Base-by-base conservation (phyloP, 805 yeast genomes). In the Candida palmyrensis region DNA sequence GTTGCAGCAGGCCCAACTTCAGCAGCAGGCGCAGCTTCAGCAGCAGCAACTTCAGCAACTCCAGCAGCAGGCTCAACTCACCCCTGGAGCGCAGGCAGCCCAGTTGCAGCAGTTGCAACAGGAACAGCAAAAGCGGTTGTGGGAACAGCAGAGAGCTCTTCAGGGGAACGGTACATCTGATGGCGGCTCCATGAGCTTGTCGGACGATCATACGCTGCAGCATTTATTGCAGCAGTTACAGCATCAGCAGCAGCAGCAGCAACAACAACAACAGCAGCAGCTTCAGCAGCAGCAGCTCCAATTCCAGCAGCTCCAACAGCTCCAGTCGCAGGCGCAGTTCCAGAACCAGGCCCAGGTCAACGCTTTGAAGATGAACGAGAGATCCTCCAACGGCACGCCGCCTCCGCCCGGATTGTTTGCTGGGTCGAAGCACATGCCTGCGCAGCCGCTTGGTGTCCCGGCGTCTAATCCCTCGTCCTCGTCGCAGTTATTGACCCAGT, bases 401-500 rank as follows among this genome's bases (percentile, higher is more conserved):
- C 82, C 83, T 18, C 84, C 87, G 4, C 90, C 88, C 5, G 88
- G 88, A 4, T 66, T 80, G 45, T 74, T 77, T 45, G 50, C 52
- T 14, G 51, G 52, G 11, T 45, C 51, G 39, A 30, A 25, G 11
- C 37, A 24, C 18, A 21, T 11, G 9, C 39, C 38, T 27, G 51
- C 41, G 23, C 30, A 30, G 10, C 43, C 35, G 16, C 29, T 32
- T 16, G 23, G 18, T 11, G 19, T 20, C 15, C 46, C 45, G 15
- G 38, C 41, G 10, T 48, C 41, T 6, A 46, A 42, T 32, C 57
- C 55, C 5, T 74, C 77, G 18, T 77, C 83, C 30, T 81, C 89
- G 39, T 79, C 87, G 25, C 95, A 87, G 51, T 69, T 88, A 49
- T 69, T 88, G 47, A 85, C 78, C 37, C 96, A 87, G 56, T 66